Base-by-base conservation (phyloP, 768 basidiomycete species). In the Mycena vulgaris region DNA sequence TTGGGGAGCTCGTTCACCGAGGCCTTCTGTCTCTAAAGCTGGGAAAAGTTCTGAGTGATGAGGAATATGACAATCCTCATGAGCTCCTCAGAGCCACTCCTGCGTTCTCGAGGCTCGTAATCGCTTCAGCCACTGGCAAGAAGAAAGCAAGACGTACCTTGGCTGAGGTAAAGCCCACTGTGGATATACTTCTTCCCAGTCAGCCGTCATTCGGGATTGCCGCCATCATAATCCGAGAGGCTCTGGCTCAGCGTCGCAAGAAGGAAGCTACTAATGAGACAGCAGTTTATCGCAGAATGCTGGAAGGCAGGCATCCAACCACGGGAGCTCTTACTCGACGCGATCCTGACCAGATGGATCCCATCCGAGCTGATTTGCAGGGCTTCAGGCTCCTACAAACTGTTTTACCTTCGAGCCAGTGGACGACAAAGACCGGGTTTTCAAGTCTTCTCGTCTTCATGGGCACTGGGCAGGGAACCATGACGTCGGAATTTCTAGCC, bases 301-400 rank as follows among this genome's bases (percentile, higher is more conserved):
- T 68, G 8, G 13, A 47, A 6, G 67, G 59, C 1, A 1, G 13
- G 7, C 67, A 68, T 49, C 67, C 67, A 4, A 61, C 47, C 0
- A 68, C 59, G 0, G 67, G 60, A 1, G 19, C 25, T 2, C 25
- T 4, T 5, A 57, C 42, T 1, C 23, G 31, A 0, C n/a, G 16
- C 1, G 60, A 68, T 14, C 67, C 60, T 9, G 60, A 68, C 19
- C 67, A 68, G 27, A 68, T 68, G 67, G 17, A 62, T 40, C 67
- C 67, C 0, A 56, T 68, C 9, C 60, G 67, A 1, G 60, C 60
- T 7, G 42, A 68, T 2, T 21, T 68, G 9, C 30, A 40, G n/a
- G 60, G 60, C 2, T 51, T 62, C 25, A 37, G 19, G 19, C 27
- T 55, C 13, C 60, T 68, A 2, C 9, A 57, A 7, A 0, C 31